Percentiles rank a stretch among this genome's conserved stretches.
Evolutionary conservation across 352 stramenopile species (phyloP).

Genomic region (Phytophthora capsici): DNA sequence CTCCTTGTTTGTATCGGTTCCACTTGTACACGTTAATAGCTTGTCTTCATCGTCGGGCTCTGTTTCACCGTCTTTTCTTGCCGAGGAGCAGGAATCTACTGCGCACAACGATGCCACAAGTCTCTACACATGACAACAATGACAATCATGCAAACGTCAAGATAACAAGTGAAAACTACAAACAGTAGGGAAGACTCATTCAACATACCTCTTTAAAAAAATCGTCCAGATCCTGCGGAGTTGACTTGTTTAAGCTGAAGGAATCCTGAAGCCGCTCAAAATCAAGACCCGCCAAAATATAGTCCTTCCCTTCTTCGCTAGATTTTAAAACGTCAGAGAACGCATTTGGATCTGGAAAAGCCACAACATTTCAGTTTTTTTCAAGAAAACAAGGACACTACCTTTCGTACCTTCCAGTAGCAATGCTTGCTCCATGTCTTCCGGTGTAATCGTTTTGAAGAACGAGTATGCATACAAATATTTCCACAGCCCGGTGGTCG

Average conservation of each 20-base stretch:
- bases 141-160: not conserved
- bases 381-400: too few relatives aligned
- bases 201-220: constrained; percentile 56
- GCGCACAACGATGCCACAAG: constrained; percentile 39
- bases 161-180: too few relatives aligned
- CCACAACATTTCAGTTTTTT: too few relatives aligned
- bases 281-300: constrained; percentile 4
- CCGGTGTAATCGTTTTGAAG: constrained; percentile 63
- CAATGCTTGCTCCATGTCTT: constrained; percentile 66
- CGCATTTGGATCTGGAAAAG: constrained; percentile 22
- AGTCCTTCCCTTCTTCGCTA: constrained; percentile 14
- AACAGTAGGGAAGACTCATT: too few relatives aligned
- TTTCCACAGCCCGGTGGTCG: constrained; percentile 72
- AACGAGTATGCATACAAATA: constrained; percentile 67
- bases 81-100: constrained; percentile 8
- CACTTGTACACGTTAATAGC: constrained; percentile 8
- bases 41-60: constrained; percentile 34
- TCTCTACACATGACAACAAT: constrained; percentile 31
- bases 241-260: constrained; percentile 24
- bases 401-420: constrained; percentile 55
- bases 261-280: constrained; percentile 27
- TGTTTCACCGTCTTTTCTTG: constrained; percentile 12
- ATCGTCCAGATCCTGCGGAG: constrained; percentile 35
- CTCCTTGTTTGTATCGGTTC: constrained; percentile 7
- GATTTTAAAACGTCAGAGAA: constrained; percentile 23